phyloP scores from a whole-genome alignment of 1,284 basidiomycete genomes.

The Pseudozyma sp. region DNA sequence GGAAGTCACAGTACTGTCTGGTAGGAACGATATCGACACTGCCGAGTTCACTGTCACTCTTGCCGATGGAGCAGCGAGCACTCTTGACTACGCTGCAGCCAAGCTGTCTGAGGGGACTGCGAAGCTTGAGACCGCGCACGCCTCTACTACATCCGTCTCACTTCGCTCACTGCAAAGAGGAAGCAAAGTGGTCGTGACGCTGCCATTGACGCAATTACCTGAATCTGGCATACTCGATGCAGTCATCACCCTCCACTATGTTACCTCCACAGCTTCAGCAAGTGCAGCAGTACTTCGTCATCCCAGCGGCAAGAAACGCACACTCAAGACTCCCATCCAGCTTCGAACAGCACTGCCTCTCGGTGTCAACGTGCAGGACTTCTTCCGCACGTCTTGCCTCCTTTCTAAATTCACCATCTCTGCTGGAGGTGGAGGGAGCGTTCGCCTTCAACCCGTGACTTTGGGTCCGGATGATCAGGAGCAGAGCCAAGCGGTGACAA shows the following conservation, averaged over 20 bases:
- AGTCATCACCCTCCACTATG: slow-evolving; percentile 35
- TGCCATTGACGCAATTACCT: slow-evolving; percentile 38
- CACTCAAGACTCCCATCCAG: slow-evolving; percentile 16
- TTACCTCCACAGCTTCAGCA: not conserved
- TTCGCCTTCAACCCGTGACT: slow-evolving; percentile 36
- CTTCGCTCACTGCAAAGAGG: slow-evolving; percentile 9
- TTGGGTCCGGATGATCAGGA: slow-evolving; percentile 30
- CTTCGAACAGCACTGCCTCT: slow-evolving; percentile 56
- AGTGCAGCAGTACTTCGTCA: slow-evolving; percentile 8
- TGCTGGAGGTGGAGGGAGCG: slow-evolving; percentile 35
- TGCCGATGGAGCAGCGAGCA: slow-evolving; percentile 4
- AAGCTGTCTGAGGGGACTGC: not conserved
- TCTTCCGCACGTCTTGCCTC: slow-evolving; percentile 56
- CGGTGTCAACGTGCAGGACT: slow-evolving; percentile 68
- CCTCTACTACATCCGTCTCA: not conserved
- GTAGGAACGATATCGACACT: slow-evolving; percentile 42
- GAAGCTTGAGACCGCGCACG: not conserved
- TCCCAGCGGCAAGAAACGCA: slow-evolving; percentile 21
- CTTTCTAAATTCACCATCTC: slow-evolving; percentile 62
- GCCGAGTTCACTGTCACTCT: slow-evolving; percentile 41
- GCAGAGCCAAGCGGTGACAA: slow-evolving; percentile 9
- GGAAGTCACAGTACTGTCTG: slow-evolving; percentile 46
- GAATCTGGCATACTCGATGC: slow-evolving; percentile 34
- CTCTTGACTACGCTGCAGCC: slow-evolving; percentile 11
- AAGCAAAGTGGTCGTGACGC: slow-evolving; percentile 5